Evolutionary conservation across 2,329 filamentous ascomycete species (phyloP).

Genomic region (Leptographium procerum): DNA sequence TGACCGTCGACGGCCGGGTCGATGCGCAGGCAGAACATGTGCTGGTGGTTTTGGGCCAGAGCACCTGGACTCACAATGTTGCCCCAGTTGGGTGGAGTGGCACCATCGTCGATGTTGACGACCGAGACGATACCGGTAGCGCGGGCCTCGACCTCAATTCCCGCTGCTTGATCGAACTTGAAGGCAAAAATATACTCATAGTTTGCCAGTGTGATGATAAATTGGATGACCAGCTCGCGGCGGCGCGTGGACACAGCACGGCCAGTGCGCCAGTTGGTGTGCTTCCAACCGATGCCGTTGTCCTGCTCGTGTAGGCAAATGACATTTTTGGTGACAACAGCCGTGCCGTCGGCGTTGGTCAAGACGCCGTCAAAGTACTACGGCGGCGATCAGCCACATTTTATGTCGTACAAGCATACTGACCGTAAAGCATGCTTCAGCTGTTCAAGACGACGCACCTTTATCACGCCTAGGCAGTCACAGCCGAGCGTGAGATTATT

Average conservation of each 20-base stretch:
- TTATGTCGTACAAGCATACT: neutral
- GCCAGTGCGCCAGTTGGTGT: constrained; percentile 28
- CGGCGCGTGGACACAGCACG: neutral
- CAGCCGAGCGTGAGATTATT: constrained; percentile 60
- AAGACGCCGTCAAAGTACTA: constrained; percentile 45
- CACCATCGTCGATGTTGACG: constrained; percentile 35
- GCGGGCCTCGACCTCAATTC: constrained; percentile 47
- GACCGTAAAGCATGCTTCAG: neutral
- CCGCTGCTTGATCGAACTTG: constrained; percentile 49
- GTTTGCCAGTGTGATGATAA: constrained; percentile 57
- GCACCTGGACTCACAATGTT: constrained; percentile 52
- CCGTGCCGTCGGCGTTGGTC: constrained; percentile 36
- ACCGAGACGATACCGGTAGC: constrained; percentile 56
- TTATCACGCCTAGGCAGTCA: constrained; percentile 58
- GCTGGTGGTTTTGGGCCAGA: constrained; percentile 58
- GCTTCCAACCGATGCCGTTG: constrained; percentile 59
- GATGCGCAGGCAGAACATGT: constrained; percentile 54
- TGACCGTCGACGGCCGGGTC: constrained; percentile 52
- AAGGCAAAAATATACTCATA: constrained; percentile 51
- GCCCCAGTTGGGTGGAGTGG: constrained; percentile 32
- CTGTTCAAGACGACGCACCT: neutral
- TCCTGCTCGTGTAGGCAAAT: constrained; percentile 62
- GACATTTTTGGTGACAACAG: constrained; percentile 38
- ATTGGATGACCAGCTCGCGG: constrained; percentile 34
- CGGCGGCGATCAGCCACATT: neutral